These are phyloP conservation scores for Xerocomus nothofagi DNA, from an alignment of 1,284 basidiomycete species.

Conservation along the genomic window DNA sequence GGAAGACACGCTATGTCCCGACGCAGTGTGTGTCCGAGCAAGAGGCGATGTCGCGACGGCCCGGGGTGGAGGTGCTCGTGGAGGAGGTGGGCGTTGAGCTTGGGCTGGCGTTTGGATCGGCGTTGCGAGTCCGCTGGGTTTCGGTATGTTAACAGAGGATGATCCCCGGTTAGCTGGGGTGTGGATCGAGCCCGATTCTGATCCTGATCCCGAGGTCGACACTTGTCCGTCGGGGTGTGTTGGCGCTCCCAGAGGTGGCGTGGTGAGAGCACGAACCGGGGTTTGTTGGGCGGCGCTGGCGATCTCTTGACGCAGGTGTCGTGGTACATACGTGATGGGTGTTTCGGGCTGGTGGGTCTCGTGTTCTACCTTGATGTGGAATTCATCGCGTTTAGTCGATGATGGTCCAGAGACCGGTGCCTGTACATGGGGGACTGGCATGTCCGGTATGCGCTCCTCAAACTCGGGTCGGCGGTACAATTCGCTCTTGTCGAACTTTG, in stretches of 20 bases:
- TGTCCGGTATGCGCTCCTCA: slow-evolving; percentile 40
- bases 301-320: slow-evolving; percentile 27
- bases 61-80: slow-evolving; percentile 3
- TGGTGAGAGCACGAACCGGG: not conserved
- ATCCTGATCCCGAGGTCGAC: slow-evolving; percentile 2
- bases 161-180: not conserved
- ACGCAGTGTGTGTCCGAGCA: slow-evolving; percentile 1
- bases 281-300: slow-evolving; percentile 11
- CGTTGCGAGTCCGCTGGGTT: slow-evolving; percentile 17
- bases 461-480: slow-evolving; percentile 82
- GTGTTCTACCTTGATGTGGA: slow-evolving; percentile 22
- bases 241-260: not conserved
- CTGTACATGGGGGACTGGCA: not conserved
- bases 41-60: slow-evolving; percentile 16
- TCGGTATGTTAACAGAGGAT: not conserved
- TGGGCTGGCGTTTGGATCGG: slow-evolving; percentile 23
- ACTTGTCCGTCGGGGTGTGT: not conserved
- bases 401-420: not conserved
- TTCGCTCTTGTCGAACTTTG: slow-evolving; percentile 73
- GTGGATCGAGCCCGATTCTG: not conserved
- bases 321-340: slow-evolving; percentile 26
- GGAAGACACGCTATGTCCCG: slow-evolving; percentile 15
- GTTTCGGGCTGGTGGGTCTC: slow-evolving; percentile 10
- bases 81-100: slow-evolving; percentile 6
- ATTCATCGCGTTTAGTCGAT: not conserved